Evolutionary conservation across 2,329 filamentous ascomycete species (phyloP), one percentile per base, ranked within the genome.

Genomic region (Ceratocystis harringtonii): DNA sequence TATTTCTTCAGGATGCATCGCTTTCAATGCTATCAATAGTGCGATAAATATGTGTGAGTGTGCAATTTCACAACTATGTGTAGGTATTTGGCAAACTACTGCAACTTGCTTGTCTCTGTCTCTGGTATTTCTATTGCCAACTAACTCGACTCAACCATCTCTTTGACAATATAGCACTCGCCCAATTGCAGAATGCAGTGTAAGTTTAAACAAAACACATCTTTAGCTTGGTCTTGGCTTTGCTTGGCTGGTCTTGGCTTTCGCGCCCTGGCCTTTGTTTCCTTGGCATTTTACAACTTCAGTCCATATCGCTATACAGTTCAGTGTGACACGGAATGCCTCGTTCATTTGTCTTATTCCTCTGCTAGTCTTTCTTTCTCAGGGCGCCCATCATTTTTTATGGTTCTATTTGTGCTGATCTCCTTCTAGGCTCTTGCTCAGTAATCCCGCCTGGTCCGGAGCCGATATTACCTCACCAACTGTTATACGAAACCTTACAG

Each of bases 401-500:
- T 6, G 52, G 12, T 12, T 52, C 22, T 17, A 19, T 55, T 19
- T 22, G 22, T 62, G 61, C 25, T 60, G 69, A 36, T 68, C 67
- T 32, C 67, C 57, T 10, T 65, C 52, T 32, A 84, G 82, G 74
- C 78, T 84, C 72, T 76, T 84, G 68, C 82, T 84, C 73, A 84
- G 79, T 74, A 83, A 84, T 73, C 82, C 82, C 36, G 77, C 77
- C 65, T 84, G 79, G 78, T 75, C 74, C 64, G 79, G 79, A 69
- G 76, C 76, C 64, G 76, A 75, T 68, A 78, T 78, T 25, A 74
- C 80, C 65, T 78, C 81, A 50, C 80, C 78, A 68, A 82, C 80
- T 65, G 77, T 83, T 68, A 77, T 84, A 69, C 75, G 77, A 68
- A 84, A 84, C 70, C 78, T 84, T 68, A 84, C 81, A 32, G 78